A percentile compares a stretch with the other conserved stretches of the same genome.
Evolutionary conservation across 1,284 basidiomycete genomes (phyloP).

Genomic region (Trichosporon sp.): DNA sequence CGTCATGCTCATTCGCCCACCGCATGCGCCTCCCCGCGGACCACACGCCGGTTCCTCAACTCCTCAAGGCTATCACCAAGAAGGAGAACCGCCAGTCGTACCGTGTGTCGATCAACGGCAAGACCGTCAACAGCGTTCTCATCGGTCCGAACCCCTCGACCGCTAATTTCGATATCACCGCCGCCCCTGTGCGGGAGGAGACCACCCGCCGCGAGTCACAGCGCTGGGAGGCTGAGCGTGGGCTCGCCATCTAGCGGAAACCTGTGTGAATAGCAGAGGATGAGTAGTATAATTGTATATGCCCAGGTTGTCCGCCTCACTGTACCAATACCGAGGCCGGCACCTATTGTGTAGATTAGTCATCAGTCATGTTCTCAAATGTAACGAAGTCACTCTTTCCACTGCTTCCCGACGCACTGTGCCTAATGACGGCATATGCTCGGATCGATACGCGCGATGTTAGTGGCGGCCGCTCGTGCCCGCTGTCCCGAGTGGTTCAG

Average conservation of each 20-base stretch:
- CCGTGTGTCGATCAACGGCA: conserved; percentile 9
- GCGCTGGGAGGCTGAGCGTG: not conserved
- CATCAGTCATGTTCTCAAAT: not conserved
- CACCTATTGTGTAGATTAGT: conserved; percentile 5
- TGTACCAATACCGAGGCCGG: not conserved
- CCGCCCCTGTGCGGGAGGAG: not conserved
- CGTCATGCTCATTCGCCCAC: conserved; percentile 48
- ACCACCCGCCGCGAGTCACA: not conserved
- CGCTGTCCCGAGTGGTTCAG: not conserved
- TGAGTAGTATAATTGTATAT: not conserved
- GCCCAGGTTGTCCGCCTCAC: not conserved
- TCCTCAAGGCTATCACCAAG: conserved; percentile 57
- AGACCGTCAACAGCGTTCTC: conserved; percentile 8
- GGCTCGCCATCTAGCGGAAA: not conserved
- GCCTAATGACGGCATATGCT: no score
- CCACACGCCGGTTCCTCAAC: conserved; percentile 69
- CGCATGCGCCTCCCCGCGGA: conserved; percentile 62
- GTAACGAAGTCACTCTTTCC: conserved; percentile 1
- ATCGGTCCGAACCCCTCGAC: not conserved
- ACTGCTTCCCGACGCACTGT: no score
- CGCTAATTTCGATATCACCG: not conserved
- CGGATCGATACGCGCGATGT: not conserved
- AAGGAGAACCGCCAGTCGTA: not conserved
- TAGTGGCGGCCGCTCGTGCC: not conserved
- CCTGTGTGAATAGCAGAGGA: not conserved